These are phyloP conservation scores for Mycena metata DNA, from an alignment of 768 basidiomycete species.

Conservation along the genomic window DNA sequence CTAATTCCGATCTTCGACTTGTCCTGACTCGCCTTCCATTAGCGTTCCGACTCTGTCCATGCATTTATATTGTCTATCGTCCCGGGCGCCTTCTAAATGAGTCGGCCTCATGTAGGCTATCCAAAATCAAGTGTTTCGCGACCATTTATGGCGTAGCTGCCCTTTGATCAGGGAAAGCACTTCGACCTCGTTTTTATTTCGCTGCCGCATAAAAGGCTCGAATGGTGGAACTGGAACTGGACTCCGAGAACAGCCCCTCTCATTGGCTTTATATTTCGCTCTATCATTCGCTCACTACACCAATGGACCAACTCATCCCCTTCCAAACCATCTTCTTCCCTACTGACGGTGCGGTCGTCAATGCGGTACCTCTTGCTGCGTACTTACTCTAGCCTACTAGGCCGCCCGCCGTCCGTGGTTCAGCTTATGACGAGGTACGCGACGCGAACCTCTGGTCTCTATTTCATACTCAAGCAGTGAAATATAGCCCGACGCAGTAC, in stretches of 20 bases:
- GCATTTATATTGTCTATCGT: conserved; percentile 27
- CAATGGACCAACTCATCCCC: conserved; percentile 75
- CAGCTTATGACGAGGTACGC: conserved; percentile 79
- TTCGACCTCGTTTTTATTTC: conserved; percentile 57
- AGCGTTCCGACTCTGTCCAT: conserved; percentile 30
- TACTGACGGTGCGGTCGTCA: conserved; percentile 60
- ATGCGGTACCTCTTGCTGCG: background rate
- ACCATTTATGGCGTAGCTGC: conserved; percentile 36
- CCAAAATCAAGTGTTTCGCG: conserved; percentile 45
- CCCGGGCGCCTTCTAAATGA: conserved; percentile 43
- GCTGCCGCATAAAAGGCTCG: conserved; percentile 40
- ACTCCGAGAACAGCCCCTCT: conserved; percentile 13
- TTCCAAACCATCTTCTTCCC: conserved; percentile 84
- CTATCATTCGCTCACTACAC: conserved; percentile 5
- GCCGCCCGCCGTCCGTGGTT: conserved; percentile 80
- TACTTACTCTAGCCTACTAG: conserved; percentile 45
- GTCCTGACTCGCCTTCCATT: conserved; percentile 31
- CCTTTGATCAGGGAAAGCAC: conserved; percentile 46
- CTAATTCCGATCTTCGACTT: conserved; percentile 31
- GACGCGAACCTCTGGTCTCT: too few species aligned
- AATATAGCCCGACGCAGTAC: conserved; percentile 28
- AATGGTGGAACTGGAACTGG: conserved; percentile 31
- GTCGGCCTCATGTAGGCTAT: conserved; percentile 53
- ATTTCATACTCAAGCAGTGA: background rate
- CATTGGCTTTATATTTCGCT: conserved; percentile 18